A percentile compares a stretch with the other conserved stretches of the same genome.
These are phyloP conservation scores for Suillus brevipes DNA, from an alignment of 768 basidiomycete genomes.

Conservation along the genomic window DNA sequence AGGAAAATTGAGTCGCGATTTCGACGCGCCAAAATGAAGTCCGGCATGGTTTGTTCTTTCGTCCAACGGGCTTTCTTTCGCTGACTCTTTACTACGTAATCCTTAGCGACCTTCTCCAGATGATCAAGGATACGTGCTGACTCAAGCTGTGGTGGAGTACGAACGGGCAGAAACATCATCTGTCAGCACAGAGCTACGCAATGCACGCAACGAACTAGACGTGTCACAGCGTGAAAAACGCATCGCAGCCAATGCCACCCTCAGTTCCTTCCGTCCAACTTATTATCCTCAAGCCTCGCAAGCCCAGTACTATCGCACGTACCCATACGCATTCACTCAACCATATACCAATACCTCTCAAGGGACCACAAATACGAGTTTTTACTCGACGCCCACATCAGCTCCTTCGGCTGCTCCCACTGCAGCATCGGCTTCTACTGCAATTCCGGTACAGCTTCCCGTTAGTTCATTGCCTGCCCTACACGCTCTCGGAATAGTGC, in stretches of 20 bases:
- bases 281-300: conserved; percentile 38
- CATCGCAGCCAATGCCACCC: conserved; percentile 32
- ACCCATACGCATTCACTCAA: conserved; percentile 66
- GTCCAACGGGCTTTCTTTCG: background rate
- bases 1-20: conserved; percentile 60
- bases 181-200: conserved; percentile 60
- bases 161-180: conserved; percentile 63
- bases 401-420: conserved; percentile 34
- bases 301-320: conserved; percentile 62
- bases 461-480: conserved; percentile 57
- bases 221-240: conserved; percentile 71
- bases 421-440: conserved; percentile 35
- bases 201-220: conserved; percentile 64
- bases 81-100: conserved; percentile 8
- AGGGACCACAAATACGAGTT: conserved; percentile 20
- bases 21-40: conserved; percentile 48
- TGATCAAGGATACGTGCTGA: conserved; percentile 62
- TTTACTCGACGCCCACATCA: conserved; percentile 31
- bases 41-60: conserved; percentile 52
- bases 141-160: conserved; percentile 62
- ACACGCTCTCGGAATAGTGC: conserved; percentile 71
- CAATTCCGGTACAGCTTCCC: conserved; percentile 71
- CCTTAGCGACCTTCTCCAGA: conserved; percentile 59
- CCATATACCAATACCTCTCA: conserved; percentile 41
- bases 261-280: conserved; percentile 41